A percentile compares a stretch with the other conserved stretches of the same genome.
Conservation (phyloP, 257 asterid species). For the Solanum verrucosum region DNA sequence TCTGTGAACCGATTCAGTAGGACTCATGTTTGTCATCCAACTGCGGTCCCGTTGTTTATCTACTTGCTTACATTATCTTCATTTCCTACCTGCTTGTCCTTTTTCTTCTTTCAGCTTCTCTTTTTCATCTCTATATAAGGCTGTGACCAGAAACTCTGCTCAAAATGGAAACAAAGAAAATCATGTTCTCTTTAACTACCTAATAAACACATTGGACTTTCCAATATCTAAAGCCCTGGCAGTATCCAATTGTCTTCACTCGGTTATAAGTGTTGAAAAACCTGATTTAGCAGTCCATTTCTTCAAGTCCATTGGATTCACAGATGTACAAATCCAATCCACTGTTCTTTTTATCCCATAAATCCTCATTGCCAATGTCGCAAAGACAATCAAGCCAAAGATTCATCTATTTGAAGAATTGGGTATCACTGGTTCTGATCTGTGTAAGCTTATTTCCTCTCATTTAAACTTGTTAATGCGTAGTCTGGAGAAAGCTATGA, state of each 20-base stretch:
- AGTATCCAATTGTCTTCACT: background rate
- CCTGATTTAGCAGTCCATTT: background rate
- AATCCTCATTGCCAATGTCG: constrained; percentile 13
- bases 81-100: background rate
- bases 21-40: background rate
- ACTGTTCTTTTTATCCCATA: background rate
- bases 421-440: constrained; percentile 13
- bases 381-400: constrained; percentile 20
- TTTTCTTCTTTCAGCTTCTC: background rate
- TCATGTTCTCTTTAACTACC: constrained; percentile 1
- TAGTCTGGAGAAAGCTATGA: constrained; percentile 14
- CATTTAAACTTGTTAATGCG: background rate
- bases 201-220: background rate
- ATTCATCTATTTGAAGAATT: constrained; percentile 16
- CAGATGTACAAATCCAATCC: constrained; percentile 6
- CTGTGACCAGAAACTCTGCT: background rate
- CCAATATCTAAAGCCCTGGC: constrained; percentile 5
- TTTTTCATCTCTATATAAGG: background rate
- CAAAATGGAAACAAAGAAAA: background rate
- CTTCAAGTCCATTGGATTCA: constrained; percentile 4
- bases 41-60: background rate
- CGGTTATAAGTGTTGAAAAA: background rate
- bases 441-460: constrained; percentile 10
- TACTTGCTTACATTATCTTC: background rate
- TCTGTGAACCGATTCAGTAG: background rate